Percentiles rank a stretch among this genome's conserved stretches.
These are phyloP conservation scores for Porphyrellus cyaneotinctus DNA, from an alignment of 768 basidiomycete genomes.

Conservation along the genomic window DNA sequence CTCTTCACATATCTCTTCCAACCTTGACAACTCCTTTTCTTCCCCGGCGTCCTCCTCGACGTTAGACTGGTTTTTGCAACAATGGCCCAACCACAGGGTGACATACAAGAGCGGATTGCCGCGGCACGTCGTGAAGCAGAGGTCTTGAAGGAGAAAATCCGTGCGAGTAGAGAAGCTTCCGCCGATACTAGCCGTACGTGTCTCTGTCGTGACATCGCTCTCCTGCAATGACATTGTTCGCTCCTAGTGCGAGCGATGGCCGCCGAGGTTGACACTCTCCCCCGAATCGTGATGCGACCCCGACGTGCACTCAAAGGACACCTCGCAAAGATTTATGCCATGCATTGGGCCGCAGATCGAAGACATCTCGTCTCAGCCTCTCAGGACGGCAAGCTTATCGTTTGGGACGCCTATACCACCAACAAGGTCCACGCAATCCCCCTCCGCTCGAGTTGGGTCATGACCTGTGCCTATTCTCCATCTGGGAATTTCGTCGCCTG, in stretches of 20 bases:
- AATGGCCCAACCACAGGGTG: constrained; percentile 80
- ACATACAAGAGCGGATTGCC: constrained; percentile 90
- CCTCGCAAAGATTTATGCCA: constrained; percentile 98
- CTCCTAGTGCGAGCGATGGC: constrained; percentile 93
- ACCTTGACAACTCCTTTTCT: neutral
- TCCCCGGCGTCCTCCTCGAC: neutral
- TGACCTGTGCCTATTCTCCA: constrained; percentile 99
- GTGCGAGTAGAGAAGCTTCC: constrained; percentile 91
- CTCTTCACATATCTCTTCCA: constrained; percentile 9
- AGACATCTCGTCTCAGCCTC: constrained; percentile 99
- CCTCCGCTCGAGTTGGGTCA: constrained; percentile 97
- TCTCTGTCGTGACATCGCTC: constrained; percentile 1
- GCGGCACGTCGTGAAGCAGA: constrained; percentile 96
- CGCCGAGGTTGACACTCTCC: constrained; percentile 90
- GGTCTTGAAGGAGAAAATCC: constrained; percentile 97
- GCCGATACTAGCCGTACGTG: constrained; percentile 95
- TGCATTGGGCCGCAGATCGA: constrained; percentile 98
- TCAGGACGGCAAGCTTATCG: constrained; percentile 98
- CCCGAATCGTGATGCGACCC: constrained; percentile 95
- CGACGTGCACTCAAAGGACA: constrained; percentile 94
- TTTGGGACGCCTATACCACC: constrained; percentile 99
- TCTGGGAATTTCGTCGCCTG: constrained; percentile 97
- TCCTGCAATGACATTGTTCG: constrained; percentile 14
- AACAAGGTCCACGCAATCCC: constrained; percentile 99
- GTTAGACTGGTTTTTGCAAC: constrained; percentile 10